phyloP scores from a whole-genome alignment of 164 flowering plant genomes.

The Tetrastigma voinierianum region DNA sequence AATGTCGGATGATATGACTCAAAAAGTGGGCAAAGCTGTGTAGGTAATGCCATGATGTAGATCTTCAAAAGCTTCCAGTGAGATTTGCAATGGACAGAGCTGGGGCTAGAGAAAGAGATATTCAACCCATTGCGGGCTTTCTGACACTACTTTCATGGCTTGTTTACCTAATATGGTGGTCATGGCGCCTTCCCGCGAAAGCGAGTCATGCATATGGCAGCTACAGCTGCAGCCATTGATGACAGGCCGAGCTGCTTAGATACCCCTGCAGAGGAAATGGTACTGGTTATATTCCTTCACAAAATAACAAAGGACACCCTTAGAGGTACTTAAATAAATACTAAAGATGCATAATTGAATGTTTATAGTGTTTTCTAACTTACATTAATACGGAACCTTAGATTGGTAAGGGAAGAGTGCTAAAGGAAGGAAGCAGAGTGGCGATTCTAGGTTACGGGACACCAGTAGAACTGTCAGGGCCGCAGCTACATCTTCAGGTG shows the following conservation, averaged over 20 bases:
- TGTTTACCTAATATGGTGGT: slow-evolving; percentile 64
- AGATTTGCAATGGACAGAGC: slow-evolving; percentile 53
- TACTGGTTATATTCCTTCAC: slow-evolving; percentile 39
- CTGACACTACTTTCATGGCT: slow-evolving; percentile 52
- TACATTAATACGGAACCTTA: slow-evolving; percentile 1
- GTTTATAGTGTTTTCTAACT: neutral
- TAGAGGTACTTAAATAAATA: slow-evolving; percentile 39
- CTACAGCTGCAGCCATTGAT: slow-evolving; percentile 47
- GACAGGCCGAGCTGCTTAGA: slow-evolving; percentile 47
- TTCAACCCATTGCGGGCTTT: slow-evolving; percentile 55
- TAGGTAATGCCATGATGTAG: slow-evolving; percentile 61
- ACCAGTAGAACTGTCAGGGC: slow-evolving; percentile 28
- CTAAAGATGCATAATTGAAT: neutral
- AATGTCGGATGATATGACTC: no score
- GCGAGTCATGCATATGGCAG: slow-evolving; percentile 54
- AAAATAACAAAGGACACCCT: slow-evolving; percentile 38
- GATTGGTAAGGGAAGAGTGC: slow-evolving; percentile 48
- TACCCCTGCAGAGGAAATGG: slow-evolving; percentile 30
- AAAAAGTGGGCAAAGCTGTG: neutral
- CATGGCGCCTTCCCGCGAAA: slow-evolving; percentile 50
- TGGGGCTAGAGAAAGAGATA: slow-evolving; percentile 55
- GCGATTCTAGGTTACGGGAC: slow-evolving; percentile 43
- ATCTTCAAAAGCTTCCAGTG: slow-evolving; percentile 56
- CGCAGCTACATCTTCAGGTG: slow-evolving; percentile 28
- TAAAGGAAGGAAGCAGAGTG: slow-evolving; percentile 35